Base-by-base conservation (phyloP, 306 rosid genomes). In the Dicorynia guianensis region DNA sequence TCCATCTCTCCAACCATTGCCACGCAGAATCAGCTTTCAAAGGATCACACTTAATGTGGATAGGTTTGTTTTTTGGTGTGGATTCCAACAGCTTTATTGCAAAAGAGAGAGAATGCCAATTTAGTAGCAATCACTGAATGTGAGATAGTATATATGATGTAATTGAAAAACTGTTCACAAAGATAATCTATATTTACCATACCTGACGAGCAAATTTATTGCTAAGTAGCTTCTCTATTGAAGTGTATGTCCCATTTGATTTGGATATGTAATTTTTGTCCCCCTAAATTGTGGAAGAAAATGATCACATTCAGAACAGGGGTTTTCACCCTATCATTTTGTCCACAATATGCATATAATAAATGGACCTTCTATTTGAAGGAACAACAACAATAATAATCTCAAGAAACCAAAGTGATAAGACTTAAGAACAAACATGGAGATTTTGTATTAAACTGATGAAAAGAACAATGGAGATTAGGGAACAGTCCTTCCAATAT, bases 1-100 rank as follows among this genome's bases (percentile, higher is more conserved):
- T 89, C 99, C 99, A 96, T 72, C 93, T 91, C 88, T 96, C 99
- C 89, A 96, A 76, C 99, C 99, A 96, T 71, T 82, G 86, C 99
- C 98, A 96, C 64, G 94, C 93, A 79, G 99, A 90, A 75, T 91
- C 92, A 8, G 84, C 75, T 83, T 96, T 93, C 44, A 89, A 87
- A 78, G 98, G 92, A 74, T 86, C 92, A 34, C 99, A 92, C 82
- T 88, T 90, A 48, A 93, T 84, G 71, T 71, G 80, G 82, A 96
- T 89, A 59, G 85, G 79, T 78, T 88, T 87, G 80, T 71, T 76
- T 81, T 85, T 96, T 9, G 93, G 93, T 44, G 93, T 76, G 73
- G 98, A 90, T 74, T 89, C 91, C 82, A 96, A 46, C 71, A 96
- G 82, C 99, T 96, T 76, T 20, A 71, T 71, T 14, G 47, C 5